Conservation (phyloP, 2,329 filamentous ascomycete species). For the Neobulgaria alba region DNA sequence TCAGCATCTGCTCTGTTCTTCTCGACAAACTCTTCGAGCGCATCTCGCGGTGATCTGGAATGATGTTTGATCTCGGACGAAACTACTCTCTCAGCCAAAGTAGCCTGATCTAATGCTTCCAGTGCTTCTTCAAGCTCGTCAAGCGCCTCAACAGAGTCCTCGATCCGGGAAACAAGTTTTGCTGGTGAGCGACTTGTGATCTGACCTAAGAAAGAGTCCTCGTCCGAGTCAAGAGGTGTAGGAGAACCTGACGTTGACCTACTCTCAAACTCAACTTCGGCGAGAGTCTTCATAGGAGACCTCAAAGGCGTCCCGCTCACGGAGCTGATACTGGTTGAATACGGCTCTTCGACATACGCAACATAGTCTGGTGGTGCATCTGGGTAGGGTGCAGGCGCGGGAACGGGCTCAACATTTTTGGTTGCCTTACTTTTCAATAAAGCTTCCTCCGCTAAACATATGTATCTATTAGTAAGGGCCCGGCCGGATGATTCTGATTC, state of each 20-base stretch:
- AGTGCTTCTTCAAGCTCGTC: slow-evolving; percentile 54
- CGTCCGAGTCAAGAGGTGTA: slow-evolving; percentile 11
- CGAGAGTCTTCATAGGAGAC: slow-evolving; percentile 19
- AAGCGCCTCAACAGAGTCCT: slow-evolving; percentile 55
- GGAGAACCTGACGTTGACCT: slow-evolving; percentile 3
- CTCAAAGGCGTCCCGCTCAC: slow-evolving; percentile 4
- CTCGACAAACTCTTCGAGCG: neutral
- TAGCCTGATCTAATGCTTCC: slow-evolving; percentile 33
- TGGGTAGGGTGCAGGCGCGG: neutral
- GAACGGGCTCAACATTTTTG: neutral
- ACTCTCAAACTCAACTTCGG: slow-evolving; percentile 21
- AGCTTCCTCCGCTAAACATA: slow-evolving; percentile 20
- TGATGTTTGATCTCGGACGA: slow-evolving; percentile 11
- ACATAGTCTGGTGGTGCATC: neutral
- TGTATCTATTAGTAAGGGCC: slow-evolving; percentile 15
- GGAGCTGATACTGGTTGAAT: neutral
- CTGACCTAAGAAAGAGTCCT: slow-evolving; percentile 31
- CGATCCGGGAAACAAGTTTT: slow-evolving; percentile 40
- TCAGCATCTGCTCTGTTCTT: neutral
- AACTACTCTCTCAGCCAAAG: slow-evolving; percentile 19
- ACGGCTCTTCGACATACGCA: neutral
- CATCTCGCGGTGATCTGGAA: neutral
- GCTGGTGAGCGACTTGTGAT: slow-evolving; percentile 31
- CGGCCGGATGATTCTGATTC: slow-evolving; percentile 1
- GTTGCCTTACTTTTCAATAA: slow-evolving; percentile 3